A percentile compares a stretch with the other conserved stretches of the same genome.
These are phyloP conservation scores for Lasiosphaeria hispida DNA, from an alignment of 495 filamentous ascomycete species.

Conservation along the genomic window DNA sequence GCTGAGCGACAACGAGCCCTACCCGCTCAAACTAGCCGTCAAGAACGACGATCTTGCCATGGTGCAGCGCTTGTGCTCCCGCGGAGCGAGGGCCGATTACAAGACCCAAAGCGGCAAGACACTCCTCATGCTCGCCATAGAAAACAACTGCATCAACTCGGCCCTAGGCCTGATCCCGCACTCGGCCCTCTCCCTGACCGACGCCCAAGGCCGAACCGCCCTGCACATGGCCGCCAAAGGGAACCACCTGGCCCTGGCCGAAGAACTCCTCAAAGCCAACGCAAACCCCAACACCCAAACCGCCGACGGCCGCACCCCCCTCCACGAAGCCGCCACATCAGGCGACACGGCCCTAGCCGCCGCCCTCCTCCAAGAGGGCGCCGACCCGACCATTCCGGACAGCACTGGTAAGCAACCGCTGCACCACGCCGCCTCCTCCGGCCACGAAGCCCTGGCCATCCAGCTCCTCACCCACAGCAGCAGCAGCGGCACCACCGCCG, in stretches of 20 bases:
- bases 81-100: constrained; percentile 8
- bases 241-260: constrained; percentile 7
- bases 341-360: neutral
- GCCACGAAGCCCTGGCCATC: constrained; percentile 9
- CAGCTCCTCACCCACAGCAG: constrained; percentile 9
- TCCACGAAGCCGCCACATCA: neutral
- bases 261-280: neutral
- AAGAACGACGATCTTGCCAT: constrained; percentile 8
- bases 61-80: constrained; percentile 5
- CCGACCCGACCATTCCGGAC: constrained; percentile 11
- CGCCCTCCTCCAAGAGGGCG: constrained; percentile 4
- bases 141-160: neutral
- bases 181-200: neutral
- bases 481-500: too few species aligned
- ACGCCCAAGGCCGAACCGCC: neutral
- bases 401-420: constrained; percentile 22
- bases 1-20: neutral
- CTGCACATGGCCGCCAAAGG: constrained; percentile 13
- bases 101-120: neutral
- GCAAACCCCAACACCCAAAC: neutral
- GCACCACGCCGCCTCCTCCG: constrained; percentile 22
- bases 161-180: constrained; percentile 8
- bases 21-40: constrained; percentile 11
- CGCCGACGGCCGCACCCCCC: constrained; percentile 3
- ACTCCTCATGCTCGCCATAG: constrained; percentile 12